Conservation (phyloP, 257 asterid genomes). For the Thymus quinquecostatus region DNA sequence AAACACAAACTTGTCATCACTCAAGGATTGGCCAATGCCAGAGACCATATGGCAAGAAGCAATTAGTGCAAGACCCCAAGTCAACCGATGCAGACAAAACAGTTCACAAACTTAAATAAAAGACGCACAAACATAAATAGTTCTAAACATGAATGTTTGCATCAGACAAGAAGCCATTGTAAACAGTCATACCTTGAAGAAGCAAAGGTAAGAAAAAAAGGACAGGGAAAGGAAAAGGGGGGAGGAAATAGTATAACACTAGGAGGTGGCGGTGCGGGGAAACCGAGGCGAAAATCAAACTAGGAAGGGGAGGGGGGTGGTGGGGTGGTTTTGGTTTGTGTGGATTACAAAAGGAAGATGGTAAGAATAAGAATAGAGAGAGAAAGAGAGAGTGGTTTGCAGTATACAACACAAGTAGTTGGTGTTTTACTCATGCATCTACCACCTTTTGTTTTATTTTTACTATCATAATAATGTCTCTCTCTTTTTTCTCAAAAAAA, state of each 20-base stretch:
- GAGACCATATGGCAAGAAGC: slow-evolving; percentile 27
- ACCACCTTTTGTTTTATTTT: slow-evolving; percentile 85
- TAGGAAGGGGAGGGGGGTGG: slow-evolving; percentile 31
- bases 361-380: slow-evolving; percentile 33
- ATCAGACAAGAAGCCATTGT: slow-evolving; percentile 31
- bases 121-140: slow-evolving; percentile 15
- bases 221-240: background rate
- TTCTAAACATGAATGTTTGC: background rate
- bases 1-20: slow-evolving; percentile 40
- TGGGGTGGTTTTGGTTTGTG: slow-evolving; percentile 32
- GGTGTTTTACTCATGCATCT: slow-evolving; percentile 92
- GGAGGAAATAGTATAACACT: slow-evolving; percentile 4
- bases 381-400: slow-evolving; percentile 38
- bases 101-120: slow-evolving; percentile 19
- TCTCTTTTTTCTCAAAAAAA: too few species aligned
- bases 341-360: slow-evolving; percentile 47
- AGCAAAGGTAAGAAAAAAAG: background rate
- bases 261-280: slow-evolving; percentile 43
- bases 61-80: slow-evolving; percentile 43
- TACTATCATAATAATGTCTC: slow-evolving; percentile 33
- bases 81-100: slow-evolving; percentile 61
- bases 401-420: slow-evolving; percentile 45
- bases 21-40: slow-evolving; percentile 41
- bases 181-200: slow-evolving; percentile 36
- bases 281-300: slow-evolving; percentile 40